Conservation (phyloP, 768 basidiomycete genomes). For the Russula earlei region DNA sequence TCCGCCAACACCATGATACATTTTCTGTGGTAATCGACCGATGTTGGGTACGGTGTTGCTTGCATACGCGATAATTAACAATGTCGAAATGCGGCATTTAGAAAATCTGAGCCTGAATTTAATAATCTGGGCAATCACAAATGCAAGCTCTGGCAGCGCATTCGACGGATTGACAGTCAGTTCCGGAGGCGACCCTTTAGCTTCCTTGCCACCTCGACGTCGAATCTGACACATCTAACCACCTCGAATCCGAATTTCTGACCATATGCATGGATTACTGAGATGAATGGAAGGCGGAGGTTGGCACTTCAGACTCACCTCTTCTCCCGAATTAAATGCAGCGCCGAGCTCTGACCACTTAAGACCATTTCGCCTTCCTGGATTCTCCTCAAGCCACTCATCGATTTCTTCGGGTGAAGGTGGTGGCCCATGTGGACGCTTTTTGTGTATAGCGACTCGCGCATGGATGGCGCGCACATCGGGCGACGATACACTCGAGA, state of each 20-base stretch:
- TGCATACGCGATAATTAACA: not conserved
- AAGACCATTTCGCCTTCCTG: not conserved
- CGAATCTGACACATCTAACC: not conserved
- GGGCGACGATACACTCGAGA: rapidly evolving
- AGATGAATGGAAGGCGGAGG: too few species aligned
- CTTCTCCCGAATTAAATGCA: not conserved
- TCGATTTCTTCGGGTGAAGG: not conserved
- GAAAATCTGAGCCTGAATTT: too few species aligned
- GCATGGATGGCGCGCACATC: not conserved
- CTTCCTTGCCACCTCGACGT: not conserved
- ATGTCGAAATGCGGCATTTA: not conserved
- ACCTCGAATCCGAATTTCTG: not conserved
- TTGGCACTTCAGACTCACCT: constrained; percentile 1
- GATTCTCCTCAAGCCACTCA: not conserved
- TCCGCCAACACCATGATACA: not conserved
- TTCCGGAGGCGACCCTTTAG: not conserved
- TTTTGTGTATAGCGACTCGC: not conserved
- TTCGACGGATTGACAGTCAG: too few species aligned
- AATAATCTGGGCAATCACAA: too few species aligned
- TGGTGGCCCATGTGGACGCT: not conserved
- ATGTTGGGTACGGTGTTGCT: not conserved
- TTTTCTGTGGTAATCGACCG: not conserved
- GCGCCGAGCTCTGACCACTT: rapidly evolving
- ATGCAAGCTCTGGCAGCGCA: too few species aligned
- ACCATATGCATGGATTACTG: not conserved